These are phyloP conservation scores for Allomyces arbusculus DNA, from an alignment of 192 early-diverging fungal genomes.

Conservation along the genomic window DNA sequence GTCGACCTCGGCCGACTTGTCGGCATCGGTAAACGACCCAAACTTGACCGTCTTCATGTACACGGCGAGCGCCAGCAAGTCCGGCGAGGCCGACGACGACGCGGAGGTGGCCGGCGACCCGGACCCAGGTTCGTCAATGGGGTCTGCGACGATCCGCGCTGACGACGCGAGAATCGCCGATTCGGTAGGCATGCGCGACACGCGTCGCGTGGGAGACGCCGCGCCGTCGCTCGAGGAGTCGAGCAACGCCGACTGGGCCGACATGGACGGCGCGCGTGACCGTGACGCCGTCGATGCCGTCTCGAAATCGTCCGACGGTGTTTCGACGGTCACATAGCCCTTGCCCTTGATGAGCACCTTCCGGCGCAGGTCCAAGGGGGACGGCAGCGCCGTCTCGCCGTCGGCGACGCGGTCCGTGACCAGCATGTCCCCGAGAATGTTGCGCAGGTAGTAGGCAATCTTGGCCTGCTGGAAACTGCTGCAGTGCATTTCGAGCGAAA, in stretches of 20 bases:
- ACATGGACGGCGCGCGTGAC: too few relatives aligned
- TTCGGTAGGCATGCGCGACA: too few relatives aligned
- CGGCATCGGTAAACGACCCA: background rate
- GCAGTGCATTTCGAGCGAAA: constrained; percentile 74
- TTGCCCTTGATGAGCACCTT: constrained; percentile 60
- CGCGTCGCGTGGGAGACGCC: too few relatives aligned
- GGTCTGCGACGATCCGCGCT: too few relatives aligned
- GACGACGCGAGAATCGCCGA: too few relatives aligned
- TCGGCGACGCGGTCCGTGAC: constrained; percentile 21
- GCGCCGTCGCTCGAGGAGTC: too few relatives aligned
- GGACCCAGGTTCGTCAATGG: too few relatives aligned
- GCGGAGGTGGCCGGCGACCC: too few relatives aligned
- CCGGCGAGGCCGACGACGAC: too few relatives aligned
- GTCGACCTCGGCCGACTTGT: background rate
- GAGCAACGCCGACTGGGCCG: too few relatives aligned
- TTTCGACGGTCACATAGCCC: background rate
- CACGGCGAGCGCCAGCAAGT: background rate
- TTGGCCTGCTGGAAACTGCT: constrained; percentile 43
- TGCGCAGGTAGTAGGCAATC: constrained; percentile 48
- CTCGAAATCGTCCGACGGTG: too few relatives aligned
- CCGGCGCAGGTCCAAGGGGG: constrained; percentile 44
- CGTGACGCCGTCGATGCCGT: too few relatives aligned
- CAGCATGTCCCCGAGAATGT: constrained; percentile 47
- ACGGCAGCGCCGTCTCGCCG: constrained; percentile 29
- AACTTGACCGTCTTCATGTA: constrained; percentile 2